These are phyloP conservation scores for Diutina siamensis DNA, from an alignment of 1,139 yeast species.

Conservation along the genomic window DNA sequence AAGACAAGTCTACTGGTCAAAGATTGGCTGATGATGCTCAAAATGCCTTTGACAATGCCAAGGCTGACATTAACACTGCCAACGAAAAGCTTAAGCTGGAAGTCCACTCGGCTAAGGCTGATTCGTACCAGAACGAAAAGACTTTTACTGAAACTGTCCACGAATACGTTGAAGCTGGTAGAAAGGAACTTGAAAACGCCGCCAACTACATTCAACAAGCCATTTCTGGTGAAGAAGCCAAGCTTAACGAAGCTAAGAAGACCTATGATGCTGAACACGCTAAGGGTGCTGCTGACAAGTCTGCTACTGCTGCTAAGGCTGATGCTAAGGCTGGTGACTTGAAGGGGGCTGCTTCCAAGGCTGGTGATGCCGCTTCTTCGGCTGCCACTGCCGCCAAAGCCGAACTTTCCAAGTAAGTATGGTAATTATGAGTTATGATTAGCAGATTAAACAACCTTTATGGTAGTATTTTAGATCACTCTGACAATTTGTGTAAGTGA, in stretches of 20 bases:
- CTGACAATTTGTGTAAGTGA: too few relatives aligned
- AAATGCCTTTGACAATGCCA: conserved; percentile 1
- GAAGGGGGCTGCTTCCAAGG: background rate
- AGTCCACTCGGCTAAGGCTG: background rate
- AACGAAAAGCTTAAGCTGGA: background rate
- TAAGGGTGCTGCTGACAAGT: background rate
- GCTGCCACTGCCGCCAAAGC: background rate
- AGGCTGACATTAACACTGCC: background rate
- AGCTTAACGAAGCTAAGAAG: background rate
- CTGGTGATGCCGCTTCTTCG: background rate
- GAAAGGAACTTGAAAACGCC: background rate
- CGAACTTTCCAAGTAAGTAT: background rate
- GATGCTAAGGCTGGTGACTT: background rate
- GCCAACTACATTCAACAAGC: conserved; percentile 1
- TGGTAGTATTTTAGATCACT: background rate
- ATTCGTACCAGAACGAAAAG: background rate
- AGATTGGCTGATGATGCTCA: background rate
- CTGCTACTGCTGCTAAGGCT: background rate
- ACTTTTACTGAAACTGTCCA: background rate
- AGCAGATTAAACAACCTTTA: too few relatives aligned
- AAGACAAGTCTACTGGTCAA: background rate
- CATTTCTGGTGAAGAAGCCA: background rate
- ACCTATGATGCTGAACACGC: background rate
- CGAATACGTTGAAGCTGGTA: conserved; percentile 6
- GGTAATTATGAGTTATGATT: too few relatives aligned